Evolutionary conservation across 345 rosid genomes (phyloP).

Genomic region (Bruguiera parviflora): DNA sequence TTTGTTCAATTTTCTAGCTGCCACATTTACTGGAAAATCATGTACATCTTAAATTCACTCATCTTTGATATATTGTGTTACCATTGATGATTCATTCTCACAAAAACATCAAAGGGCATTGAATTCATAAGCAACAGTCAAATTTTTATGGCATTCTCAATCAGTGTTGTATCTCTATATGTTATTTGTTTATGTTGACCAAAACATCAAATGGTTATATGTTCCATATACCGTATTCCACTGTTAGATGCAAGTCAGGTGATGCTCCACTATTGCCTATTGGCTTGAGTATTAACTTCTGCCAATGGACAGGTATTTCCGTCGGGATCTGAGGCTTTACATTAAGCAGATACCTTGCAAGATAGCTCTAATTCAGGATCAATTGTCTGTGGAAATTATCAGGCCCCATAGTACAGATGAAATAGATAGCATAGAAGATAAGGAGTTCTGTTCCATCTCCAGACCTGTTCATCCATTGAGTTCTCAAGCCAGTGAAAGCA

Average conservation of each 20-base stretch:
- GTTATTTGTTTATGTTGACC: too few relatives aligned
- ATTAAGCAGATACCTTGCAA: conserved; percentile 46
- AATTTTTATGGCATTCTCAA: too few relatives aligned
- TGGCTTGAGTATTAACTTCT: background rate
- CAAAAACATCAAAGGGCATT: too few relatives aligned
- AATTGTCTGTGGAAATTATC: conserved; percentile 30
- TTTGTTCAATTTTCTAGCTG: background rate
- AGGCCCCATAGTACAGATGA: conserved; percentile 22
- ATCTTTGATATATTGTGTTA: too few relatives aligned
- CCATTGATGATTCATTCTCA: too few relatives aligned
- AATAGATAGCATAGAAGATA: conserved; percentile 23
- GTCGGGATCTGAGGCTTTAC: conserved; percentile 45
- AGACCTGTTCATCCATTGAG: conserved; percentile 30
- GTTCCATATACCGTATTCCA: too few relatives aligned
- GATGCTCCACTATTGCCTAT: background rate
- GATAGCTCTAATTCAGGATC: conserved; percentile 46
- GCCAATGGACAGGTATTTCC: conserved; percentile 42
- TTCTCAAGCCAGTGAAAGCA: conserved; percentile 16
- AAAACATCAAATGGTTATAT: too few relatives aligned
- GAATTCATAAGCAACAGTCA: too few relatives aligned
- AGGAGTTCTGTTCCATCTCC: conserved; percentile 33
- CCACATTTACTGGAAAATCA: too few relatives aligned
- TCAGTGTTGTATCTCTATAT: too few relatives aligned
- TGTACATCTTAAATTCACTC: too few relatives aligned
- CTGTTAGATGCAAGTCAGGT: background rate